Percentiles rank a stretch among this genome's conserved stretches.
Conservation (phyloP, 768 basidiomycete species). For the Lactifluus rugatus region DNA sequence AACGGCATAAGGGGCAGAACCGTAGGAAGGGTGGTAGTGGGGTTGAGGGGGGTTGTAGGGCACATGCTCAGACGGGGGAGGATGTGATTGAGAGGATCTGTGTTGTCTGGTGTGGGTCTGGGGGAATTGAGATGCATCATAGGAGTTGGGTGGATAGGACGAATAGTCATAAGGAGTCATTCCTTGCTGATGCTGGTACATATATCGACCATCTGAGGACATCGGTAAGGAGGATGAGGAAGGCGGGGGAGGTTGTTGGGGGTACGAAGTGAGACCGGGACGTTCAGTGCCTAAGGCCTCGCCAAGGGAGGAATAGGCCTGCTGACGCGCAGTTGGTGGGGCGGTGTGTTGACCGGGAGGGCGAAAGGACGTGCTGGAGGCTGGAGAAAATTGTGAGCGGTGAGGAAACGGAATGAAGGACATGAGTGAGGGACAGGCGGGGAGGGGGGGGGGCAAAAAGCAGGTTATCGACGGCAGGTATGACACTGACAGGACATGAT, state of each 20-base stretch:
- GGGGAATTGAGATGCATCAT: slow-evolving; percentile 25
- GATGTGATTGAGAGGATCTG: slow-evolving; percentile 24
- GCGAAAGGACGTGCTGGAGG: slow-evolving; percentile 14
- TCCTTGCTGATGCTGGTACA: slow-evolving; percentile 41
- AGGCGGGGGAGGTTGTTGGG: slow-evolving; percentile 13
- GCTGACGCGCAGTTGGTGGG: slow-evolving; percentile 14
- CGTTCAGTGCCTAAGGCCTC: slow-evolving; percentile 20
- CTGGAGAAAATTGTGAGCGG: slow-evolving; percentile 17
- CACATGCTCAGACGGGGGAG: slow-evolving; percentile 25
- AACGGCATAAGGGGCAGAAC: slow-evolving; percentile 17
- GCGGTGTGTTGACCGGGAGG: slow-evolving; percentile 8
- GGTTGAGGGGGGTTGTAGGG: slow-evolving; percentile 21
- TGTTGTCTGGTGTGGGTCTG: slow-evolving; percentile 22
- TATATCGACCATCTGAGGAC: slow-evolving; percentile 45
- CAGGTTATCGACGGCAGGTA: slow-evolving; percentile 14
- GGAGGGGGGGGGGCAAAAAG: background rate
- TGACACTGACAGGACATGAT: slow-evolving; percentile 21
- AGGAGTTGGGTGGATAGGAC: slow-evolving; percentile 30
- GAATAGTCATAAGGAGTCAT: slow-evolving; percentile 43
- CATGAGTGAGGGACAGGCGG: background rate
- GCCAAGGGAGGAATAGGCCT: slow-evolving; percentile 21
- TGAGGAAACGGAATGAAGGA: slow-evolving; percentile 10
- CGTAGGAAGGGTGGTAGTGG: slow-evolving; percentile 17
- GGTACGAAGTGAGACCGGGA: slow-evolving; percentile 11
- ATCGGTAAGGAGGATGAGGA: slow-evolving; percentile 24